Base-by-base conservation (phyloP, 345 rosid species). In the Orychophragmus violaceus region DNA sequence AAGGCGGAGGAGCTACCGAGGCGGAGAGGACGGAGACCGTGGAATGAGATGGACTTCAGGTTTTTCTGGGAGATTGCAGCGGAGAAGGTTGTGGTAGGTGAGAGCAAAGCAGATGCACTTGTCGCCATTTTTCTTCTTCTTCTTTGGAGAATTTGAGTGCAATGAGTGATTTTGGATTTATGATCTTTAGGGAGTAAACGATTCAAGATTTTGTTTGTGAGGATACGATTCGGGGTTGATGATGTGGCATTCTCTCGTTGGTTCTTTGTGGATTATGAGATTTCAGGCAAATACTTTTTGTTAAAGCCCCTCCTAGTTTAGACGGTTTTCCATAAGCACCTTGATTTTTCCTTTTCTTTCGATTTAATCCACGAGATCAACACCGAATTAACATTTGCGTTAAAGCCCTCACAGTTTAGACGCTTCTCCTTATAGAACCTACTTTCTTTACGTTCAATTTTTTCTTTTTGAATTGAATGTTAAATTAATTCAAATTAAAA, bases 11-110 rank as follows among this genome's bases (percentile, higher is more conserved):
- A 53, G 70, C 61, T 35, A 52, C 35, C 79, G 53, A 76, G 56
- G 48, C 63, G 66, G 27, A 76, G 69, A 1, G 79, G 72, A 52
- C 76, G 75, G 37, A 82, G 81, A 56, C 79, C 81, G 23, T 80
- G 77, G 78, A 77, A 83, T 5, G 81, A 71, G 64, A 72, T 49
- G 67, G 71, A 59, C 30, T 41, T 50, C 0, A 59, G 79, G 36
- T 32, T 75, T 24, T 64, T 75, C 23, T 75, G 67, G 8, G 67
- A 5, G 68, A 59, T 24, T 10, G 44, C 10, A 9, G 68, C 16
- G 29, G 74, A 44, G 77, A 67, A 77, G 1, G 66, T 51, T 7
- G 65, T 41, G 14, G 74, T 5, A 3, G 76, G 76, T 10, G 69
- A 24, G 46, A 76, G 68, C 72, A 71, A 25, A 46, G 79, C 68